Evolutionary conservation across 257 asterid genomes (phyloP).

Genomic region (Lavandula angustifolia): DNA sequence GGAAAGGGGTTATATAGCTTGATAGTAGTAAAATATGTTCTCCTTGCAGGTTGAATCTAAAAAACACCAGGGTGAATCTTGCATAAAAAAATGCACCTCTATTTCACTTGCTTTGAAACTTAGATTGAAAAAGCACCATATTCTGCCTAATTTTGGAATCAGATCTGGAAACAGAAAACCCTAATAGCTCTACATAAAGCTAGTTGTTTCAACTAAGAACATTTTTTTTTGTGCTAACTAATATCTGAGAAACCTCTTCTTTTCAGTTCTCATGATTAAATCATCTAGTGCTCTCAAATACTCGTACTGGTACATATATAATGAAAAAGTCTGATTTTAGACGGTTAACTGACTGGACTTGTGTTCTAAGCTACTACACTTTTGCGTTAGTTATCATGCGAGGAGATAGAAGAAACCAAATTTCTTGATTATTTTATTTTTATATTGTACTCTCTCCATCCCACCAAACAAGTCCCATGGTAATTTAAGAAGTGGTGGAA

Average conservation of each 20-base stretch:
- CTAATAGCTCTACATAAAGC: not conserved
- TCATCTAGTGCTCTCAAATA: not conserved
- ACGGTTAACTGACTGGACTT: not conserved
- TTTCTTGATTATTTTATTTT: not conserved
- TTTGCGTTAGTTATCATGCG: slow-evolving; percentile 19
- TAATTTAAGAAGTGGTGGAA: too few relatives aligned
- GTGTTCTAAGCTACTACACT: slow-evolving; percentile 13
- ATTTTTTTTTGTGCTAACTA: not conserved
- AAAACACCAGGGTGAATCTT: not conserved
- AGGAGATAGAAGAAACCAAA: slow-evolving; percentile 15
- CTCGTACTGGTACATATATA: not conserved
- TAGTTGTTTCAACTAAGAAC: not conserved
- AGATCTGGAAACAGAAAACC: slow-evolving; percentile 4
- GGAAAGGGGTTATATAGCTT: not conserved
- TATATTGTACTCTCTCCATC: not conserved
- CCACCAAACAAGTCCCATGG: too few relatives aligned
- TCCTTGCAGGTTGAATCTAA: slow-evolving; percentile 14
- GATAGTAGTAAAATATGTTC: not conserved
- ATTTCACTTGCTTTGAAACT: not conserved
- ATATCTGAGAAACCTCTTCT: not conserved
- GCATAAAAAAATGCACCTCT: not conserved
- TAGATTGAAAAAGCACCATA: not conserved
- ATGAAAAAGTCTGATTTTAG: not conserved
- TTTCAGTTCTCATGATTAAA: not conserved
- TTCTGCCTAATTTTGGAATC: not conserved